A percentile compares a stretch with the other conserved stretches of the same genome.
Conservation (phyloP, 176 grass and related monocot species). For the Ensete glaucum region DNA sequence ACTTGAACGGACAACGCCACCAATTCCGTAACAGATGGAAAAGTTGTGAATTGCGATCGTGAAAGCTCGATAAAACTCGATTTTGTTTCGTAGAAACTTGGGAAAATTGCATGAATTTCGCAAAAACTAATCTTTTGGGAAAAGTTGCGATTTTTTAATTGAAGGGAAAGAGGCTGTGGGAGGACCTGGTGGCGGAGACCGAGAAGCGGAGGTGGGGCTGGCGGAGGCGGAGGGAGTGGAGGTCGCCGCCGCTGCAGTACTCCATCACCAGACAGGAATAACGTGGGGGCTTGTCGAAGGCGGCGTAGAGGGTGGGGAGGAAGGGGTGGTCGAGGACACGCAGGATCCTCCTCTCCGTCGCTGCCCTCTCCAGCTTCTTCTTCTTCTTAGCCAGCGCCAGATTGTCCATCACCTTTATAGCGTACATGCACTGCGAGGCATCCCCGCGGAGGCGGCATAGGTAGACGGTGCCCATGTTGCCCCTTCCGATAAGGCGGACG, state of each 20-base stretch:
- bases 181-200: constrained; percentile 40
- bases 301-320: constrained; percentile 77
- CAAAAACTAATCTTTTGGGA: too few species aligned
- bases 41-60: not conserved
- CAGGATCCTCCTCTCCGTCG: constrained; percentile 73
- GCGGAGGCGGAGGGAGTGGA: constrained; percentile 80
- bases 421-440: constrained; percentile 39
- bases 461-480: constrained; percentile 90
- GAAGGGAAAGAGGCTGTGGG: not conserved
- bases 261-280: constrained; percentile 92
- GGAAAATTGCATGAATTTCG: too few species aligned
- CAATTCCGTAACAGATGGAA: not conserved
- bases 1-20: too few species aligned
- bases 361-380: constrained; percentile 75
- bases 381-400: constrained; percentile 57
- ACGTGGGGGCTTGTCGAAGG: constrained; percentile 70
- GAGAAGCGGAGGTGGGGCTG: constrained; percentile 70
- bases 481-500: constrained; percentile 68
- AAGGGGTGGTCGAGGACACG: constrained; percentile 91
- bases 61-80: too few species aligned
- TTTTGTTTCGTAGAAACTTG: too few species aligned
- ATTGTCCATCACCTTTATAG: constrained; percentile 98
- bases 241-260: constrained; percentile 85
- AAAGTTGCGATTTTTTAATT: not conserved
- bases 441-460: constrained; percentile 57